Conservation (phyloP, 192 early-diverging fungal species). For the Gonapodya sp. region DNA sequence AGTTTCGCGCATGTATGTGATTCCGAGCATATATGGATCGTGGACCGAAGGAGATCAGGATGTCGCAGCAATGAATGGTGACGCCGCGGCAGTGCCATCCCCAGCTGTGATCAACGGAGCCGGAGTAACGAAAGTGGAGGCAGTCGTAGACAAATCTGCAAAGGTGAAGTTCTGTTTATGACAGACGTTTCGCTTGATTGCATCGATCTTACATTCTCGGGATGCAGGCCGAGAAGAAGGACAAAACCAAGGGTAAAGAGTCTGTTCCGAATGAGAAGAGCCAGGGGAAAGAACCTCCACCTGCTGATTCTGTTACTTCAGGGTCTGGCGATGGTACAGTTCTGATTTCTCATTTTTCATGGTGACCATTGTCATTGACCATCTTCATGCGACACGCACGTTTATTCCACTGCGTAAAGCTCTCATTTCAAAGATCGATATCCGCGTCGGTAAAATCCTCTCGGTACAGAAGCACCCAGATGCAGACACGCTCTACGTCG, state of each 20-base stretch:
- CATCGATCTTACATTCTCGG: too few species aligned
- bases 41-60: neutral
- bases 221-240: neutral
- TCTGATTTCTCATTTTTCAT: too few species aligned
- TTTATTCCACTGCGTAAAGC: conserved; percentile 1
- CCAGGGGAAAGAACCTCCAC: neutral
- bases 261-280: neutral
- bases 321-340: too few species aligned
- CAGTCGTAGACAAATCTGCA: too few species aligned
- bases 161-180: neutral
- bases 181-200: conserved; percentile 2
- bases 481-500: conserved; percentile 93
- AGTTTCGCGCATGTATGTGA: neutral
- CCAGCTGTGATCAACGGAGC: neutral
- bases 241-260: neutral
- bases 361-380: too few species aligned
- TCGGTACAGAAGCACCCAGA: conserved; percentile 81
- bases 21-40: neutral
- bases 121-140: too few species aligned
- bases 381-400: too few species aligned
- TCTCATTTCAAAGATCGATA: conserved; percentile 71
- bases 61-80: neutral
- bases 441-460: conserved; percentile 85
- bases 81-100: neutral
- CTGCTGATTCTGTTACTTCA: neutral